Evolutionary conservation across 1,284 basidiomycete genomes (phyloP).

Genomic region (Malassezia nana): DNA sequence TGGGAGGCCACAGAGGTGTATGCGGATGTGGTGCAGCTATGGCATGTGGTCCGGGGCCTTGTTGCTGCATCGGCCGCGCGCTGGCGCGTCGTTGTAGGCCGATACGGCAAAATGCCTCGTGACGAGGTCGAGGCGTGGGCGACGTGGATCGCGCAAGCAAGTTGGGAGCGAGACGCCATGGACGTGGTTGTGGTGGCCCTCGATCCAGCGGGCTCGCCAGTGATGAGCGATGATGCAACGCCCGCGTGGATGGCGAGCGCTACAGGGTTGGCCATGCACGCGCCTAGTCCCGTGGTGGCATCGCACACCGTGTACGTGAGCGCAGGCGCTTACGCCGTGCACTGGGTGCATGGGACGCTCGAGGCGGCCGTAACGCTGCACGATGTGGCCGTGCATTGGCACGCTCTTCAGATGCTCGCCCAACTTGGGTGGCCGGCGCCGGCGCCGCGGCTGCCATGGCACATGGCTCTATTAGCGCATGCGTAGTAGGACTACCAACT

Average conservation of each 20-base stretch:
- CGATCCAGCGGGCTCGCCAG: neutral
- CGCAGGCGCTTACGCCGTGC: conserved; percentile 1
- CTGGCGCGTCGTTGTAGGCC: conserved; percentile 11
- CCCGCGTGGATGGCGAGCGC: neutral
- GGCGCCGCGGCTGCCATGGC: conserved; percentile 9
- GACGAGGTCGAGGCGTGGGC: conserved; percentile 6
- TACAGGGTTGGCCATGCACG: neutral
- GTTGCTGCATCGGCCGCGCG: neutral
- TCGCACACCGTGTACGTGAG: conserved; percentile 4
- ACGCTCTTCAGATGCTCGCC: conserved; percentile 4
- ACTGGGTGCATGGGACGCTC: conserved; percentile 1
- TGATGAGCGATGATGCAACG: neutral
- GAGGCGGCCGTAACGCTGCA: neutral
- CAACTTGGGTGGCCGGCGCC: neutral
- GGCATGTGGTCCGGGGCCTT: neutral
- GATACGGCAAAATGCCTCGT: neutral
- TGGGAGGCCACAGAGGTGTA: neutral
- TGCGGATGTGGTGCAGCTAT: conserved; percentile 1
- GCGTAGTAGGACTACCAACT: neutral
- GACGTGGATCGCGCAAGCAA: neutral
- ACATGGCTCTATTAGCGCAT: conserved; percentile 2
- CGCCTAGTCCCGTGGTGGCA: neutral
- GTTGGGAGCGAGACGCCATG: neutral
- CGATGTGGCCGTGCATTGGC: conserved; percentile 5
- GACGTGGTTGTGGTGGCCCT: neutral